Evolutionary conservation across 208 protist genomes (phyloP).

Genomic region (Trichomonas vaginalis): DNA sequence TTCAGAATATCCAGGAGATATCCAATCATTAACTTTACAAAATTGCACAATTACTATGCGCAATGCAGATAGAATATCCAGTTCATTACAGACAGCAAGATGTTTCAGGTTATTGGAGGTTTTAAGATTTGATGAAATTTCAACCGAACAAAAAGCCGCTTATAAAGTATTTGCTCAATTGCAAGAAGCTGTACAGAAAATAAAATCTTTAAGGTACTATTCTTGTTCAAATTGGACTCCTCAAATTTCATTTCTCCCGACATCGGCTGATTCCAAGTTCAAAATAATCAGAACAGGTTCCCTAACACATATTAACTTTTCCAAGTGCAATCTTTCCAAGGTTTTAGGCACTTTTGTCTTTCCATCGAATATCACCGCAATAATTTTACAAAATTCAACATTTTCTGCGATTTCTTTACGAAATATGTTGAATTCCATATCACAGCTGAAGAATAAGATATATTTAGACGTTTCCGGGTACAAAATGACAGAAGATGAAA

Average conservation of each 20-base stretch:
- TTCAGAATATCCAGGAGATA: not conserved
- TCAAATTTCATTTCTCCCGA: not conserved
- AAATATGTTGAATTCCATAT: not conserved
- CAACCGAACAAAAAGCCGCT: not conserved
- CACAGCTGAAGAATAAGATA: not conserved
- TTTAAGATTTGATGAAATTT: not conserved
- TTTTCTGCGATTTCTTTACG: not conserved
- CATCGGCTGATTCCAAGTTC: not conserved
- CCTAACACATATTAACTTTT: not conserved
- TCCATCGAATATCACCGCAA: not conserved
- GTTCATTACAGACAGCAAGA: not conserved
- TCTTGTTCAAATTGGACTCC: not conserved
- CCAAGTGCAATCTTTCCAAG: not conserved
- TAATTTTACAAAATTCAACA: not conserved
- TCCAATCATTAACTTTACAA: not conserved
- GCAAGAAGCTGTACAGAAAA: not conserved
- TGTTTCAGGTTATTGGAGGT: not conserved
- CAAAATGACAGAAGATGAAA: not conserved
- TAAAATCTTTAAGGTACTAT: not conserved
- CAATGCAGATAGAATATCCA: not conserved
- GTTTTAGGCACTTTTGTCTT: not conserved
- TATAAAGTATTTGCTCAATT: not conserved
- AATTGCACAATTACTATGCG: not conserved
- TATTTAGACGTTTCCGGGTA: not conserved
- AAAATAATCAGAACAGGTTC: not conserved